Base-by-base conservation (phyloP, 2,329 filamentous ascomycete species). In the Claviceps spartinae region DNA sequence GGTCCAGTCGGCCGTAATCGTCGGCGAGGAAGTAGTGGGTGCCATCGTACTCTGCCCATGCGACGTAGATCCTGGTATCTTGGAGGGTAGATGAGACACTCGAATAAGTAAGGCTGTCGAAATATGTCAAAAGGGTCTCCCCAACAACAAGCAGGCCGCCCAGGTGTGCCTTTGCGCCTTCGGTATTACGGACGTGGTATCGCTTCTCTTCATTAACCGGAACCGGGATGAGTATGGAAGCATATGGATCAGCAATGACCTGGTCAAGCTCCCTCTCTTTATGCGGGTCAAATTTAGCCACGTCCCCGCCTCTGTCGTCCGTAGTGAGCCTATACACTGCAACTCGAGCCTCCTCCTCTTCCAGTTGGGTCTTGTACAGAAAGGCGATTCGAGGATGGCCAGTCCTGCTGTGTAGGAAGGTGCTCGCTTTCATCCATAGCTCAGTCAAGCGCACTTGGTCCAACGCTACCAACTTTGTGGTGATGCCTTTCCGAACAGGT, bases 21-120 rank as follows among this genome's bases (percentile, higher is more conserved):
- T 98, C 93, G 1, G 86, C 89, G 2, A 98, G 70, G n/a, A 96
- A 74, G 70, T 89, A 97, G 60, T 85, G 78, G 41, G 85, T 83
- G 24, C 82, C 80, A 61, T 97, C 87, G 49, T 93, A 82, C 60
- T 84, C 81, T 56, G 86, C 86, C 90, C 91, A 98, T 2, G 88
- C 82, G n/a, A 93, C 85, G 59, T 94, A 97, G 38, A 95, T 83
- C 2, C 85, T 88, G 0, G 89, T 79, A 52, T 91, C 82, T 1
- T 80, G 73, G 2, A 96, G 69, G 0, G 75, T 70, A 8, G 82
- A 76, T 18, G 82, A 79, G 13, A 88, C 76, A 13, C 76, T 76
- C 37, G 81, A 77, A 56, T 84, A 83, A 20, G 76, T 86, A 37
- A 85, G 76, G 54, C 88, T 86, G 61, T 95, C 86, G 54, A 93